Base-by-base conservation (phyloP, 1,284 basidiomycete genomes). In the Microbotryomycetes sp. region DNA sequence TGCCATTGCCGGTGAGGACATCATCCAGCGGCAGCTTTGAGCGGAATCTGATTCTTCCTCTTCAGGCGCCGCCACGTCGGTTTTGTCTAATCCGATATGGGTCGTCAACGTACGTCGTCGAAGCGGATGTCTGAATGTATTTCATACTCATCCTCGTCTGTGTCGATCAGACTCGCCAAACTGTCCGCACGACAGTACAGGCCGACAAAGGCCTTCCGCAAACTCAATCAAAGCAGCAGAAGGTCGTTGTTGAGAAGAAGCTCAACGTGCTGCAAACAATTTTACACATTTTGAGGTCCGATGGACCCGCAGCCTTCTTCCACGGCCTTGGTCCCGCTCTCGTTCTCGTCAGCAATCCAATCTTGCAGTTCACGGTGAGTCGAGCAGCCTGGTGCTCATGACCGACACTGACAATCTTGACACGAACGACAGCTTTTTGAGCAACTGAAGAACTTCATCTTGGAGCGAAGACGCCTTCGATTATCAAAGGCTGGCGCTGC, bases 291-390 rank as follows among this genome's bases (percentile, higher is more conserved):
- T 71, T 92, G 48, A 80, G 83, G 56, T 86, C 86, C 67, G 89
- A 87, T 72, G 94, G 94, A 14, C 70, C 84, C 23, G 75, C 81
- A 23, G 93, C 87, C 1, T 88, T 99, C 73, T 97, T 89, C 88
- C 82, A 92, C 57, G 96, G 96, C n/a, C 83, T 99, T 47, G 92
- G 92, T 0, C 93, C 96, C 3, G 93, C 94, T 19, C 80, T 98
- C 56, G 82, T 93, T 36, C 81, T 98, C 49, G 93, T 97, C 70
- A 84, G 92, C 72, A 99, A 99, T 76, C 96, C 96, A 7, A 89
- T 99, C 36, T 81, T 98, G 48, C 82, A 83, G 74, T 71, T 68
- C 61, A 72, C 70, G 22, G 78, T 78, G 42, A 54, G 76, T 64
- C 2, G 45, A 42, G n/a, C 48, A 12, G n/a, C 36, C 22, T 28